Evolutionary conservation across 768 basidiomycete species (phyloP).

Genomic region (Lentinus tigrinus): DNA sequence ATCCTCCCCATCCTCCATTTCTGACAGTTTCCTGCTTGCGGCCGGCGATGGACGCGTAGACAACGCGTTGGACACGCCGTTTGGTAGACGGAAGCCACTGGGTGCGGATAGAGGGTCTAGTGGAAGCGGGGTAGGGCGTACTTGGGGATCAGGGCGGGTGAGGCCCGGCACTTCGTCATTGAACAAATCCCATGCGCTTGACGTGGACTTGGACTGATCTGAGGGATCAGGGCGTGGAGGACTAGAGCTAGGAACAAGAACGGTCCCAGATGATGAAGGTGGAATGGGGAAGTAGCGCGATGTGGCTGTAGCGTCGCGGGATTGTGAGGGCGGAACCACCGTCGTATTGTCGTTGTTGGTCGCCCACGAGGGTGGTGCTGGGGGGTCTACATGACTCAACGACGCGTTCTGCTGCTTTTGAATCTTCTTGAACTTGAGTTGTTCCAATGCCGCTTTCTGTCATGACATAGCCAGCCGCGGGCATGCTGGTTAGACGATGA

Average conservation of each 20-base stretch:
- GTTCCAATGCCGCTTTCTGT: slow-evolving; percentile 44
- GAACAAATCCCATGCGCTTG: slow-evolving; percentile 34
- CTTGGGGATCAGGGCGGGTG: slow-evolving; percentile 38
- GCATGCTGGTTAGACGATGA: slow-evolving; percentile 19
- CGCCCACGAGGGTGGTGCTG: slow-evolving; percentile 22
- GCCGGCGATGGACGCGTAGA: slow-evolving; percentile 45
- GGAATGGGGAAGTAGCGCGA: slow-evolving; percentile 57
- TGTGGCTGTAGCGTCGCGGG: slow-evolving; percentile 70
- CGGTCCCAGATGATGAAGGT: slow-evolving; percentile 48
- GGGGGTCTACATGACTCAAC: slow-evolving; percentile 17
- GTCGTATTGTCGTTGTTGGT: slow-evolving; percentile 17
- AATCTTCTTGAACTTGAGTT: slow-evolving; percentile 48
- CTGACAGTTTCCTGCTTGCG: slow-evolving; percentile 37
- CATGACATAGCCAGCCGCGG: slow-evolving; percentile 11
- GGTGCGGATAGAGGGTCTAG: slow-evolving; percentile 59
- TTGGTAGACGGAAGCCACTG: slow-evolving; percentile 53
- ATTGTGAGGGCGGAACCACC: slow-evolving; percentile 55
- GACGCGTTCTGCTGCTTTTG: slow-evolving; percentile 29
- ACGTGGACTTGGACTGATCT: slow-evolving; percentile 36
- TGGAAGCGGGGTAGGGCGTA: slow-evolving; percentile 26
- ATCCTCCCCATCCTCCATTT: slow-evolving; percentile 41
- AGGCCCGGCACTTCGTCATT: slow-evolving; percentile 46
- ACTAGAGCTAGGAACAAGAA: slow-evolving; percentile 80
- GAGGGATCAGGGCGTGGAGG: slow-evolving; percentile 46
- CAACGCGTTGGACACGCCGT: slow-evolving; percentile 47